Evolutionary conservation across 2,329 filamentous ascomycete species (phyloP).

Genomic region (Corniculantispora saksenae): DNA sequence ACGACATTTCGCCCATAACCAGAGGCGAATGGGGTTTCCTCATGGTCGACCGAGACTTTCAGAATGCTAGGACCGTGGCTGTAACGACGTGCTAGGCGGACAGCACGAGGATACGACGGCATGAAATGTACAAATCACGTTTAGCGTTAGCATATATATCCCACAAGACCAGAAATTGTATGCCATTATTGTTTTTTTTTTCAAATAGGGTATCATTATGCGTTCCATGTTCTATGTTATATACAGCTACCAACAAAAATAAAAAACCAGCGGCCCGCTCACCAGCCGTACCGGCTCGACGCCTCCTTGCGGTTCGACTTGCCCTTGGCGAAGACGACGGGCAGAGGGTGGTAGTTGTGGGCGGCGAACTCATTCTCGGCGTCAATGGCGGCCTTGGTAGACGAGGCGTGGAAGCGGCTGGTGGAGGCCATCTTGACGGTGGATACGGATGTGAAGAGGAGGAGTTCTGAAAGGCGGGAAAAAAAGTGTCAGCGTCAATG

Average conservation of each 20-base stretch:
- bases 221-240: background rate
- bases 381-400: constrained; percentile 76
- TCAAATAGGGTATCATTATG: constrained; percentile 11
- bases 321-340: constrained; percentile 86
- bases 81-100: constrained; percentile 53
- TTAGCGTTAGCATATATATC: background rate
- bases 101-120: background rate
- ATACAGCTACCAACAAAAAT: too few species aligned
- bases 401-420: constrained; percentile 69
- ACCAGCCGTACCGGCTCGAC: constrained; percentile 82
- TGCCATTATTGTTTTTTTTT: background rate
- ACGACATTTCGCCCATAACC: constrained; percentile 64
- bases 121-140: background rate
- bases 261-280: too few species aligned
- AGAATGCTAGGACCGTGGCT: constrained; percentile 45
- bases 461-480: background rate
- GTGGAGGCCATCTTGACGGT: constrained; percentile 48
- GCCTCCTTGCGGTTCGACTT: constrained; percentile 80
- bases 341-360: constrained; percentile 98
- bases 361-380: constrained; percentile 83
- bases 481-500: background rate
- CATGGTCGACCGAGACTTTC: constrained; percentile 50
- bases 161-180: background rate
- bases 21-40: constrained; percentile 64
- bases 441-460: background rate